phyloP scores from a whole-genome alignment of 768 basidiomycete genomes.

The Flagelloscypha sp. region DNA sequence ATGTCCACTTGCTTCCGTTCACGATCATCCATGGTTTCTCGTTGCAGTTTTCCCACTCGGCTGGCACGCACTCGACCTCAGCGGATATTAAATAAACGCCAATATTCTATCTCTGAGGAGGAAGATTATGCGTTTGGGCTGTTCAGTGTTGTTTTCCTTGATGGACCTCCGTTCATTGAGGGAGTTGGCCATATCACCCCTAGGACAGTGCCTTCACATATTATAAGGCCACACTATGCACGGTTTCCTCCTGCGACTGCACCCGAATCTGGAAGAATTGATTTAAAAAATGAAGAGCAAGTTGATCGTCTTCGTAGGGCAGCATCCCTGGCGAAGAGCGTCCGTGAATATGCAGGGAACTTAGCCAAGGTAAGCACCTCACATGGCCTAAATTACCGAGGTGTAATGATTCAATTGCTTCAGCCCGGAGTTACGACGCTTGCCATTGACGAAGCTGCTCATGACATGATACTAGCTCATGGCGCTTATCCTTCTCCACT shows the following conservation, averaged over 20 bases:
- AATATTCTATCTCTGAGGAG: no score
- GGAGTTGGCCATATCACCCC: constrained; percentile 55
- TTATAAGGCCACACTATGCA: constrained; percentile 51
- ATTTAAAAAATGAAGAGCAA: constrained; percentile 48
- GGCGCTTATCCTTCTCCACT: constrained; percentile 86
- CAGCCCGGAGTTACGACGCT: constrained; percentile 71
- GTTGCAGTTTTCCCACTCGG: no score
- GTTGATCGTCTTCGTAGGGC: constrained; percentile 40
- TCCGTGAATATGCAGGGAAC: constrained; percentile 45
- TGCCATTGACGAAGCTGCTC: constrained; percentile 62
- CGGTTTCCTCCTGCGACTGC: constrained; percentile 8
- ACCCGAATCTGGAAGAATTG: constrained; percentile 30
- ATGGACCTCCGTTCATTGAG: constrained; percentile 56
- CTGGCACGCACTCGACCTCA: no score
- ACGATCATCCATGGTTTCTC: no score
- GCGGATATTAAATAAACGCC: no score
- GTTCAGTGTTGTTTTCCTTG: constrained; percentile 56
- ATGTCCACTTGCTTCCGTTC: no score
- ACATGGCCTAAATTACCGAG: constrained; percentile 1
- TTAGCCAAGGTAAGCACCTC: constrained; percentile 40
- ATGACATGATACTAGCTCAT: constrained; percentile 57
- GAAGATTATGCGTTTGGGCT: constrained; percentile 33
- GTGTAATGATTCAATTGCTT: not conserved
- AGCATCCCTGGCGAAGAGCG: constrained; percentile 46
- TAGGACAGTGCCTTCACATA: constrained; percentile 48